Evolutionary conservation across 1,284 basidiomycete genomes (phyloP), one percentile per base, ranked within the genome.

Genomic region (Cystobasidiaceae sp.): DNA sequence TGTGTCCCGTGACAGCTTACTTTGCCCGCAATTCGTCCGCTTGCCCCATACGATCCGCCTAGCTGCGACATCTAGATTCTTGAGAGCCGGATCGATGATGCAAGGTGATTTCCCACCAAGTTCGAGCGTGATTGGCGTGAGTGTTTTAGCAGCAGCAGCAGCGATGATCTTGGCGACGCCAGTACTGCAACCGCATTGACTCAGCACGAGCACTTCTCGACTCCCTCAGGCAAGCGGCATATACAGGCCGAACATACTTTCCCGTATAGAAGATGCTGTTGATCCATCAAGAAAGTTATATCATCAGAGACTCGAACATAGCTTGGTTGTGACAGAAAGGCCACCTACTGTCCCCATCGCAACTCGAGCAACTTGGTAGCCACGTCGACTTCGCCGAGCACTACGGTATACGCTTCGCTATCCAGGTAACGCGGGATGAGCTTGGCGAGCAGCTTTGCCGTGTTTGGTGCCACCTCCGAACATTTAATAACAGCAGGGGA

Each of bases 31-130:
- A 72, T 90, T 90, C 58, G 83, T 78, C 27, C 83, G 77, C 76
- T 91, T 93, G 57, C 90, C 90, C 85, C 89, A 90, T 37, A 93
- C 78, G 50, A 90, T 79, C 15, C 88, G 82, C 48, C 80, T 81
- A 0, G 85, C 85, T 0, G 84, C 79, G 8, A 79, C 75, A 60
- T 82, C 79, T 61, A 88, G 75, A 73, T 89, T 83, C 60, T 71
- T 72, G 44, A 82, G 68, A 51, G 80, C 81, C 0, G 86, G 80
- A 73, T 92, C 87, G 54, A 94, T 79, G 71, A 93, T 82, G 13
- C 86, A 87, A 1, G 92, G 91, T 19, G 85, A 89, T 79, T 94
- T 94, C 58, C 88, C 87, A 30, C 87, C 87, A 7, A 89, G 81
- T 30, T 77, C 92, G 48, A 93, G 83, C 6, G 89, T 87, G 25